phyloP scores from a whole-genome alignment of 441 rosid genomes.

The Erysimum cheiri region DNA sequence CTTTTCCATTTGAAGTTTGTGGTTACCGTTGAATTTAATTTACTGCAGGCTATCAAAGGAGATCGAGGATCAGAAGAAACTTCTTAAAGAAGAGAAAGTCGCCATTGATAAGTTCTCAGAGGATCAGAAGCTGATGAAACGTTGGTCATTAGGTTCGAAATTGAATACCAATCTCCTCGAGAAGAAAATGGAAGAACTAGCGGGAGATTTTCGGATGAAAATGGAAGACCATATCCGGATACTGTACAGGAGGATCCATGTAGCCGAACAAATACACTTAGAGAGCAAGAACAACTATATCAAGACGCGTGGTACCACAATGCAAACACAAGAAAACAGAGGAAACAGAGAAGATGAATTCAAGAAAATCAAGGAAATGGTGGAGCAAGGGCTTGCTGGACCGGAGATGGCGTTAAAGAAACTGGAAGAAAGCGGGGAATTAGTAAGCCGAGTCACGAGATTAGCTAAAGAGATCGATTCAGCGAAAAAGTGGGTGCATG shows the following conservation, averaged over 20 bases:
- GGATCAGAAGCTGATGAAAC: constrained; percentile 47
- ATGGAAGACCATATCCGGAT: constrained; percentile 64
- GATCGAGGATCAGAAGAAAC: constrained; percentile 47
- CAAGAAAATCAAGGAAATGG: constrained; percentile 48
- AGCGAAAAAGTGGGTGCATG: constrained; percentile 53
- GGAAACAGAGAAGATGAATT: constrained; percentile 42
- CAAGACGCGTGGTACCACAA: constrained; percentile 43
- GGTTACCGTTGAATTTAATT: background rate
- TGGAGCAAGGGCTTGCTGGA: constrained; percentile 43
- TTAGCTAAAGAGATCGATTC: constrained; percentile 50
- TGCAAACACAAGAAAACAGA: constrained; percentile 32
- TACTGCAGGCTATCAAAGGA: constrained; percentile 26
- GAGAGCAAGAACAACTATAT: constrained; percentile 58
- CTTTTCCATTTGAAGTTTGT: constrained; percentile 30
- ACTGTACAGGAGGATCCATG: constrained; percentile 59
- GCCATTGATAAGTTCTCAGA: constrained; percentile 39
- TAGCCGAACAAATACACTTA: constrained; percentile 67
- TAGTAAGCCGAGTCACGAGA: constrained; percentile 46
- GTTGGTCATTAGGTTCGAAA: constrained; percentile 46
- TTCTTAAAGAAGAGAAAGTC: constrained; percentile 49
- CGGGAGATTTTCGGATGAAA: constrained; percentile 59
- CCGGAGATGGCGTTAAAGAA: constrained; percentile 51
- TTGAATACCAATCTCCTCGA: constrained; percentile 48
- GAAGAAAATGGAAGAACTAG: constrained; percentile 65
- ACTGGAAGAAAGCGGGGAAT: constrained; percentile 44